Percentiles rank a stretch among this genome's conserved stretches.
Conservation (phyloP, 345 rosid genomes). For the Clausena lansium region DNA sequence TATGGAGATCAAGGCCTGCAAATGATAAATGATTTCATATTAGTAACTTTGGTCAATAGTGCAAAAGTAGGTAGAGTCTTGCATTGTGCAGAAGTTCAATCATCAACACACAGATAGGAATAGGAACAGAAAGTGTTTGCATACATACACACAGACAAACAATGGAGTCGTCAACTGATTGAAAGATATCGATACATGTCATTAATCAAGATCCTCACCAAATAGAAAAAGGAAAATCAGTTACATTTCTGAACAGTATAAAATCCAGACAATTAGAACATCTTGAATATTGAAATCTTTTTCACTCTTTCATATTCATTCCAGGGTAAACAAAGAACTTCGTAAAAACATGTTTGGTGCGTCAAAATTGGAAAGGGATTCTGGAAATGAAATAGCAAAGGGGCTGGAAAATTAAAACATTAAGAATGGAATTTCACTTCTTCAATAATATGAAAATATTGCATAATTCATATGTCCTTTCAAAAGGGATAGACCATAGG, state of each 20-base stretch:
- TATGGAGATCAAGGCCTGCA: conserved; percentile 71
- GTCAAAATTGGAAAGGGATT: background rate
- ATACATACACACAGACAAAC: background rate
- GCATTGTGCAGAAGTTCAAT: background rate
- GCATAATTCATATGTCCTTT: background rate
- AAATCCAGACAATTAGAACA: background rate
- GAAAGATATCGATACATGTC: background rate
- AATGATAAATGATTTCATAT: conserved; percentile 10
- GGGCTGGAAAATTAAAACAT: background rate
- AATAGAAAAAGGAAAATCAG: background rate
- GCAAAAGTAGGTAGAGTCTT: background rate
- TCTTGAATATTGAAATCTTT: background rate
- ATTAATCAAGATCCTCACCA: background rate
- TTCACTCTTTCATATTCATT: background rate
- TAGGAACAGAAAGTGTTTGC: background rate
- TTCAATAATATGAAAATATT: background rate
- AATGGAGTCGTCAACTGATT: background rate
- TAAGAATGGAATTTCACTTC: background rate
- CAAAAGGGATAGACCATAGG: background rate
- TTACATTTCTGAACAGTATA: background rate
- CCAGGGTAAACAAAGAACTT: background rate
- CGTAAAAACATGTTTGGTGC: background rate
- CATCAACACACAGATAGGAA: background rate
- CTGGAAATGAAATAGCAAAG: background rate
- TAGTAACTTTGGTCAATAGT: background rate